Evolutionary conservation across 352 stramenopile species (phyloP), one percentile per base, ranked within the genome.

Genomic region (Pythium rhizo-oryzae): DNA sequence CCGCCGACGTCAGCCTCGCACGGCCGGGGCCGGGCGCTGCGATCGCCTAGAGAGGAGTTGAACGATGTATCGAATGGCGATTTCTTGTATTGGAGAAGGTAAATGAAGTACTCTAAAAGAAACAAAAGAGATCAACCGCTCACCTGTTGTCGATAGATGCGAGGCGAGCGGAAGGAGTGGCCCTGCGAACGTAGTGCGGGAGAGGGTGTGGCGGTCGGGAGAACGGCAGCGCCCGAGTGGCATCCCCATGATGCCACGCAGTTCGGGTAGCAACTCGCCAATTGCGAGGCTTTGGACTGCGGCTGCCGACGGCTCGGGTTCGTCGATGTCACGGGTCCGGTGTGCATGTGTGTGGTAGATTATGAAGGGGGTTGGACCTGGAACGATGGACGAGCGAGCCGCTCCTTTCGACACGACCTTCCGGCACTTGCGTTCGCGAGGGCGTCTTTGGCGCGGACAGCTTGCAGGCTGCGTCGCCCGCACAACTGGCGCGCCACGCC

Each of bases 201-300:
- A 13, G 52, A 41, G 8, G 41, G 35, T 13, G 41, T 59, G 51
- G 15, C 15, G 43, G 35, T 49, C 54, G 25, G 64, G 59, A 67
- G 43, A 63, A 23, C 66, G 59, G 66, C 66, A 72, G 59, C 66
- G 66, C 66, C 66, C 66, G 66, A 69, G 62, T 68, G 68, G 62
- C 62, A 70, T 69, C 68, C 62, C 6, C 49, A 58, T 70, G 68
- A 75, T 70, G 62, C 52, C 62, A 67, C 68, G 43, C 57, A 61
- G 60, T 67, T 68, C 62, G 68, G 62, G 68, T 70, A 75, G 68
- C 68, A 67, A 74, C 68, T 75, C 68, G 68, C 68, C 68, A 65
- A 75, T 70, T 75, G 68, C 68, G 68, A 75, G 68, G 68, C 68
- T 68, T 60, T 70, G 54, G 57, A 67, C 68, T 75, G 68, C 62